Evolutionary conservation across 305 asterid species (phyloP).

Genomic region (Solanum hybrid): DNA sequence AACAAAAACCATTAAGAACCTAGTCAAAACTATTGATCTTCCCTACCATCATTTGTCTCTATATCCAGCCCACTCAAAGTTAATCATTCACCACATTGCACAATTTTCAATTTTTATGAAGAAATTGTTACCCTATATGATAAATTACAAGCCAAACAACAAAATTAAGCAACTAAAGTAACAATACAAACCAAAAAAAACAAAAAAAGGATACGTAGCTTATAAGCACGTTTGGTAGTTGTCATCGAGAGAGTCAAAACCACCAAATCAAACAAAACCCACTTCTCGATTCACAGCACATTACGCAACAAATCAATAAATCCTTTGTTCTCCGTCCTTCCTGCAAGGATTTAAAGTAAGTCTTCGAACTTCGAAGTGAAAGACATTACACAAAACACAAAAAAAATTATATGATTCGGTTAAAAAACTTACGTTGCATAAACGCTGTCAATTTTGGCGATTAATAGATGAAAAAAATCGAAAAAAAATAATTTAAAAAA

Average conservation of each 20-base stretch:
- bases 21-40: neutral
- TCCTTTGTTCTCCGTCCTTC: neutral
- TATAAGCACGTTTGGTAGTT: constrained; percentile 91
- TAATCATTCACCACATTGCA: neutral
- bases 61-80: neutral
- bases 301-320: neutral
- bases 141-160: neutral
- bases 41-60: neutral
- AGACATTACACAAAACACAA: neutral
- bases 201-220: constrained; percentile 87
- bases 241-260: constrained; percentile 37
- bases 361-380: neutral
- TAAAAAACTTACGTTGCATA: neutral
- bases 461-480: neutral
- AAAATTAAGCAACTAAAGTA: neutral
- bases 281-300: constrained; percentile 18
- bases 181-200: constrained; percentile 14
- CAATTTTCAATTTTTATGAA: constrained; percentile 4
- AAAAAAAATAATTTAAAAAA: neutral
- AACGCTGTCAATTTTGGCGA: neutral
- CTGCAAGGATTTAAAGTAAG: neutral
- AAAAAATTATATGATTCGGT: neutral
- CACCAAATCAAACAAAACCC: constrained; percentile 17
- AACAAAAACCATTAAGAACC: neutral
- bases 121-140: neutral